Conservation (phyloP, 1,284 basidiomycete species). For the Cryptococcus jaspeensis region DNA sequence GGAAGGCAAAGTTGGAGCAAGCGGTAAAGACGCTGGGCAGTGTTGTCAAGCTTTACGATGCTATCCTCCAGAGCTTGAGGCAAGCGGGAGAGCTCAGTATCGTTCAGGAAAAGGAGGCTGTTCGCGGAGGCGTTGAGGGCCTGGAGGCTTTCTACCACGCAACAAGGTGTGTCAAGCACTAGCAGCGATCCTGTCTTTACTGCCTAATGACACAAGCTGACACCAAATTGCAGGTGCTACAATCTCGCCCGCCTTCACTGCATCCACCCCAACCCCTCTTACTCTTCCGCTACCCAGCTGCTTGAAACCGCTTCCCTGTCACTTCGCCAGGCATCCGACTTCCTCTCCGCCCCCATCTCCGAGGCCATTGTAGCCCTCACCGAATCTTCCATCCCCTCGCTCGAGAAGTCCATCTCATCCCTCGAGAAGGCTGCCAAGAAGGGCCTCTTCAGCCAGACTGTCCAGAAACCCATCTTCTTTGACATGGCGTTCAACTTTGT, state of each 20-base stretch:
- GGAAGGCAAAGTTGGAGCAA: conserved; percentile 53
- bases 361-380: conserved; percentile 37
- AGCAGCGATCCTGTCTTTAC: background rate
- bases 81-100: conserved; percentile 78
- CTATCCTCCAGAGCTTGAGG: conserved; percentile 74
- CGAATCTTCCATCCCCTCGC: conserved; percentile 52
- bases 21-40: conserved; percentile 67
- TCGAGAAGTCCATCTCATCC: conserved; percentile 57
- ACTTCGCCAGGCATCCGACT: conserved; percentile 28
- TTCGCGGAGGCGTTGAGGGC: conserved; percentile 72
- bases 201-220: background rate
- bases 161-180: conserved; percentile 57
- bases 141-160: conserved; percentile 71
- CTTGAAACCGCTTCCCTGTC: conserved; percentile 32
- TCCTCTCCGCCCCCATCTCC: conserved; percentile 29
- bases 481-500: conserved; percentile 93
- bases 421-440: conserved; percentile 65
- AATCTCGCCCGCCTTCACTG: conserved; percentile 49
- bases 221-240: conserved; percentile 30
- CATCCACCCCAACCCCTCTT: conserved; percentile 46
- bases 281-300: conserved; percentile 44
- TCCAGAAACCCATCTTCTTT: conserved; percentile 85
- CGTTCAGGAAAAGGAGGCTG: conserved; percentile 81
- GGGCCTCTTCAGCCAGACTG: conserved; percentile 75
- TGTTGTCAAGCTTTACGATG: conserved; percentile 81